Evolutionary conservation across 2,329 filamentous ascomycete genomes (phyloP).

Genomic region (Mariannaea sp.): DNA sequence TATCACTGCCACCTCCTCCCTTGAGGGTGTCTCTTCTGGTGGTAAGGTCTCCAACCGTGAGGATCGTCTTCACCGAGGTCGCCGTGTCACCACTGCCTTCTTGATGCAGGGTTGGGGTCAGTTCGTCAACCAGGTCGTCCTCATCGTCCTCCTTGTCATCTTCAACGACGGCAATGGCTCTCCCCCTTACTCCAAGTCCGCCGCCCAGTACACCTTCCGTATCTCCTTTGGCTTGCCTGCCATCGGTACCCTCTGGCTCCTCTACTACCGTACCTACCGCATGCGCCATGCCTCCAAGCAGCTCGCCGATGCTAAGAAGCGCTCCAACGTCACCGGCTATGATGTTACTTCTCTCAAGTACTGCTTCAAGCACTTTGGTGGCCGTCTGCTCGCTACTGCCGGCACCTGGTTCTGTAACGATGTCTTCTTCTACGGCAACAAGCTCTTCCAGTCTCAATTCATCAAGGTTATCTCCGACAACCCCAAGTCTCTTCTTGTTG

Average conservation of each 20-base stretch:
- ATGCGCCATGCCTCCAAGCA: constrained; percentile 89
- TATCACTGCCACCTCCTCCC: constrained; percentile 93
- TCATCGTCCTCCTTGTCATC: constrained; percentile 85
- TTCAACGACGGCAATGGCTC: constrained; percentile 79
- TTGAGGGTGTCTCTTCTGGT: constrained; percentile 86
- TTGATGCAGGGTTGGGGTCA: constrained; percentile 99
- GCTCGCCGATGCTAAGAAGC: constrained; percentile 81
- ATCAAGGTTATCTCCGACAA: constrained; percentile 78
- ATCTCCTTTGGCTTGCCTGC: constrained; percentile 91
- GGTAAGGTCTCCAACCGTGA: constrained; percentile 89
- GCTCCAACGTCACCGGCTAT: constrained; percentile 86
- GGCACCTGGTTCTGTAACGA: constrained; percentile 96
- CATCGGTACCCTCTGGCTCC: constrained; percentile 88
- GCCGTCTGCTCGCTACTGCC: constrained; percentile 83
- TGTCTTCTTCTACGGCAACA: constrained; percentile 99
- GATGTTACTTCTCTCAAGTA: constrained; percentile 81
- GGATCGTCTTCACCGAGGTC: constrained; percentile 91
- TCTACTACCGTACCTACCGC: constrained; percentile 95
- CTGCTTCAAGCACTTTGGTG: constrained; percentile 82
- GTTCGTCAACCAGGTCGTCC: constrained; percentile 87
- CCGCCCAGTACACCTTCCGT: constrained; percentile 89
- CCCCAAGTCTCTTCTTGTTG: constrained; percentile 76
- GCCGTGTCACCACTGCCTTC: constrained; percentile 94
- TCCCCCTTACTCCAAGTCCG: constrained; percentile 76
- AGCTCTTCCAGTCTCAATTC: constrained; percentile 92